These are phyloP conservation scores for Lasiodiplodia sp. DNA, from an alignment of 2,329 filamentous ascomycete genomes.

Conservation along the genomic window DNA sequence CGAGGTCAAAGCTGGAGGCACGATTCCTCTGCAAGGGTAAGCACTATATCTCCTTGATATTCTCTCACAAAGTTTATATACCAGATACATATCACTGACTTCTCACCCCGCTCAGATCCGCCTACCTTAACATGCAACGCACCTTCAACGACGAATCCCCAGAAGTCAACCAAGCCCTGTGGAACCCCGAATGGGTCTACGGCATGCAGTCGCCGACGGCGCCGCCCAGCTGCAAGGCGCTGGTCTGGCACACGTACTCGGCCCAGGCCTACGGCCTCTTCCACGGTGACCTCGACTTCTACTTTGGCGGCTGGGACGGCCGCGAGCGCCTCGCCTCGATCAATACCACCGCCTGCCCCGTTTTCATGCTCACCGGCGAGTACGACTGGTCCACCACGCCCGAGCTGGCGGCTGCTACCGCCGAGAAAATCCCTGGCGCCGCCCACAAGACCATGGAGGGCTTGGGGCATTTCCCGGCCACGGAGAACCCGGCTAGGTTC, in stretches of 20 bases:
- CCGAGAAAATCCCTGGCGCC: conserved; percentile 56
- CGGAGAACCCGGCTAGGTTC: conserved; percentile 52
- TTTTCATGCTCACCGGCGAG: conserved; percentile 61
- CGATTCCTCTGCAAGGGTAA: conserved; percentile 56
- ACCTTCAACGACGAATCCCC: conserved; percentile 56
- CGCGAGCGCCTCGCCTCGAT: conserved; percentile 54
- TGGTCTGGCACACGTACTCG: conserved; percentile 60
- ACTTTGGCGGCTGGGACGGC: conserved; percentile 60
- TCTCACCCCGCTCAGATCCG: conserved; percentile 37
- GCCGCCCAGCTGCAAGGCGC: conserved; percentile 54
- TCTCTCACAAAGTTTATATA: not conserved
- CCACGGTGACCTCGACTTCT: conserved; percentile 61
- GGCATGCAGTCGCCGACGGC: conserved; percentile 58
- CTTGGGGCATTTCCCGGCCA: conserved; percentile 58
- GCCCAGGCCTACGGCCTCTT: conserved; percentile 61
- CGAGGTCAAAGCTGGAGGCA: conserved; percentile 56
- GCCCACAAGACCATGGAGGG: conserved; percentile 55
- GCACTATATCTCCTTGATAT: conserved; percentile 5
- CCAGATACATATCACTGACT: not conserved
- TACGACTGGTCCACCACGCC: conserved; percentile 59
- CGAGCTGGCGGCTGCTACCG: conserved; percentile 55
- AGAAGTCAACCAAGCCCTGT: conserved; percentile 57
- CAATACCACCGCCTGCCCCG: conserved; percentile 57
- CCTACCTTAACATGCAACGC: conserved; percentile 53
- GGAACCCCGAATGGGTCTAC: conserved; percentile 59